These are phyloP conservation scores for Silybum marianum DNA, from an alignment of 129 eudicot species.

Conservation along the genomic window DNA sequence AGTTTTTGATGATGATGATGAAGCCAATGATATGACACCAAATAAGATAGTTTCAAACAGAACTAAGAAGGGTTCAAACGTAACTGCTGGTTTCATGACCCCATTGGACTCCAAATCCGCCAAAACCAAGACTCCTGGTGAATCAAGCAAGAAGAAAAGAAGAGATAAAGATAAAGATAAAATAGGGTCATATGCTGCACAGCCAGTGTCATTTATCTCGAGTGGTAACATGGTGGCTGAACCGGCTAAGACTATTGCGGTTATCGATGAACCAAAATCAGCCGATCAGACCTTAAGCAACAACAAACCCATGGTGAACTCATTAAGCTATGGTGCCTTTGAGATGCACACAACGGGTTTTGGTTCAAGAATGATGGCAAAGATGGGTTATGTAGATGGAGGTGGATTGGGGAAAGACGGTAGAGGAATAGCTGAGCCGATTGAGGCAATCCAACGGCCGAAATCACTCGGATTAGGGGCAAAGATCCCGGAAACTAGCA, in stretches of 20 bases:
- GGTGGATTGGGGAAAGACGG: slow-evolving; percentile 78
- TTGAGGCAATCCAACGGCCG: slow-evolving; percentile 79
- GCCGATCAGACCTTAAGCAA: slow-evolving; percentile 13
- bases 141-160: slow-evolving; percentile 48
- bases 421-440: slow-evolving; percentile 71
- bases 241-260: slow-evolving; percentile 23
- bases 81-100: slow-evolving; percentile 10
- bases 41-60: slow-evolving; percentile 26
- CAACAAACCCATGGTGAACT: slow-evolving; percentile 22
- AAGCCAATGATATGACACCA: slow-evolving; percentile 36
- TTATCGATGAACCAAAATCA: slow-evolving; percentile 22
- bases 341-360: slow-evolving; percentile 96
- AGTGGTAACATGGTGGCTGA: slow-evolving; percentile 77
- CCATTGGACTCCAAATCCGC: slow-evolving; percentile 34
- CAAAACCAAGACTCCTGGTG: slow-evolving; percentile 37
- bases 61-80: slow-evolving; percentile 33
- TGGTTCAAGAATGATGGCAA: slow-evolving; percentile 94
- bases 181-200: slow-evolving; percentile 60
- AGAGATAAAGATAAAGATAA: slow-evolving; percentile 52
- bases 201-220: slow-evolving; percentile 78
- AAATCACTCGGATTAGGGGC: slow-evolving; percentile 93
- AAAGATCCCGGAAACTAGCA: slow-evolving; percentile 48
- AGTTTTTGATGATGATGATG: slow-evolving; percentile 41
- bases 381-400: slow-evolving; percentile 88
- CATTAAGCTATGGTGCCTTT: slow-evolving; percentile 71